Base-by-base conservation (phyloP, 164 flowering plant species). In the Aristolochia fimbriata region DNA sequence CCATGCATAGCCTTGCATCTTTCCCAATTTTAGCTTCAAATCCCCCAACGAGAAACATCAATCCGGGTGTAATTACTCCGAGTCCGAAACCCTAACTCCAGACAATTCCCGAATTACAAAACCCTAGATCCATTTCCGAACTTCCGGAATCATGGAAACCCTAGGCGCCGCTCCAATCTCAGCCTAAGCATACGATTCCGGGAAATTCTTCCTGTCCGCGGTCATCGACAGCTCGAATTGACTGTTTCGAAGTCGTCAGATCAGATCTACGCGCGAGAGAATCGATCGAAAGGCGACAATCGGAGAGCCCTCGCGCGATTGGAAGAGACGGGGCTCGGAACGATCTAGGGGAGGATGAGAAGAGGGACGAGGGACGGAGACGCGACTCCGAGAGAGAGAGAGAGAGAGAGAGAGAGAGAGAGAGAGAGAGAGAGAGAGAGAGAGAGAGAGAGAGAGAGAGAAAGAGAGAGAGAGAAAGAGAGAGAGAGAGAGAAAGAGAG, bases 1-100 rank as follows among this genome's bases (percentile, higher is more conserved):
- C 83, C 86, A 84, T 78, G 86, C 86, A 84, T 62, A 77, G 71
- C 77, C 81, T 78, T 66, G 78, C 86, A 83, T 81, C 78, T 74
- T 79, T 78, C 62, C 78, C 71, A 27, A 59, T 58, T 59, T 47
- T 60, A 10, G 54, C 56, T 50, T 69, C 74, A 55, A 68, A 62
- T 68, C 41, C 54, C 43, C 61, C 67, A 37, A 68, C 68, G 71
- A 67, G 65, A 73, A 81, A 61, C 84, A 81, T 78, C 82, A 82
- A 83, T 72, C 70, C 84, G 62, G 31, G 31, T 54, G 55, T 73
- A 48, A 31, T 51, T 53, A 15, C 41, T 46, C 22, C 49, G 24
- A 37, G 48, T 58, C 56, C 61, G 23, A 49, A 61, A 57, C 70
- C 68, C 55, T 57, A 57, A 17, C 62, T 51, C 48, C 54, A 48